Evolutionary conservation across 345 rosid species (phyloP).

Genomic region (Rhodamnia rubescens): DNA sequence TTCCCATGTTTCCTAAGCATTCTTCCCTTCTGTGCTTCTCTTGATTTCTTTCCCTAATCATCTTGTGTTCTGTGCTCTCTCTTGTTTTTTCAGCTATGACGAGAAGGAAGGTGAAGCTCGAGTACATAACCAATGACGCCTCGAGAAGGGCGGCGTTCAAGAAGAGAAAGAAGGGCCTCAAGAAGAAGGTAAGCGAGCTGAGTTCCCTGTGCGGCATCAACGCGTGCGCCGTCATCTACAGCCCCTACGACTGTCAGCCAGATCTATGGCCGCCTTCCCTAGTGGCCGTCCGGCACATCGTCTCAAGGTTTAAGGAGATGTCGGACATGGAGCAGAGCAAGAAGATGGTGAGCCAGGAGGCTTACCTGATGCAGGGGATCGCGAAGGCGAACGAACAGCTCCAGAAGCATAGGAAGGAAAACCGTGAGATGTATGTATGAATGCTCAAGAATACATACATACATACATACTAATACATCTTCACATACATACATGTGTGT

Average conservation of each 20-base stretch:
- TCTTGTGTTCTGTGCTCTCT: not conserved
- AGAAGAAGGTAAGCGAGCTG: conserved; percentile 59
- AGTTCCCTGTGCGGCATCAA: conserved; percentile 49
- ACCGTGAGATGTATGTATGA: no score
- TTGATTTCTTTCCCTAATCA: not conserved
- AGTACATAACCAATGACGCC: conserved; percentile 29
- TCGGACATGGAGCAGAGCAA: conserved; percentile 34
- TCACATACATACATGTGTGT: no score
- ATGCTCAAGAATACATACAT: no score
- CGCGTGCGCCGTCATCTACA: conserved; percentile 30
- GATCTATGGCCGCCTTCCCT: conserved; percentile 39
- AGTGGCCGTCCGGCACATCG: conserved; percentile 8
- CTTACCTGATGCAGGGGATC: conserved; percentile 27
- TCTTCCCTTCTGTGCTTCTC: not conserved
- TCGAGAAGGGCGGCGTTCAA: conserved; percentile 46
- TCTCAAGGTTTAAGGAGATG: conserved; percentile 19
- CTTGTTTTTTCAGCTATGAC: conserved; percentile 21
- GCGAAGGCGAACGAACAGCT: conserved; percentile 16
- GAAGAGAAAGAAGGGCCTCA: conserved; percentile 49
- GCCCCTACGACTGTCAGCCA: conserved; percentile 18
- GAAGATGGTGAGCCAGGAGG: conserved; percentile 34
- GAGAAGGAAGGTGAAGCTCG: conserved; percentile 46
- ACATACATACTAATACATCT: no score
- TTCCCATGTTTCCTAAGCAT: not conserved
- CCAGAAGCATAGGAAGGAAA: conserved; percentile 25